A percentile compares a stretch with the other conserved stretches of the same genome.
Evolutionary conservation across 2,329 filamentous ascomycete species (phyloP).

Genomic region (Talaromyces sp.): DNA sequence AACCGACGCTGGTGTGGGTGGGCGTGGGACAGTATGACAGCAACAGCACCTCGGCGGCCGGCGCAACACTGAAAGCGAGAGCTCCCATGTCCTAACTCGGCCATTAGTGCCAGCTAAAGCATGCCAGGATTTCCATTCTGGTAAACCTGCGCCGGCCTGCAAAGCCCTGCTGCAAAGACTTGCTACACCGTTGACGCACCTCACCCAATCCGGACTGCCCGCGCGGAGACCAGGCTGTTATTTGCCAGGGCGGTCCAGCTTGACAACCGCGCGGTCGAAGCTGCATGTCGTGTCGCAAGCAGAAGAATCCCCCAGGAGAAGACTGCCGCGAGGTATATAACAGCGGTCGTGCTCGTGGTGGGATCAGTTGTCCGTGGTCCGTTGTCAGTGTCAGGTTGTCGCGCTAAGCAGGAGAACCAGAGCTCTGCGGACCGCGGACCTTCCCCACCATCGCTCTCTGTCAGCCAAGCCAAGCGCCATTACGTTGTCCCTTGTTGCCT

Average conservation of each 20-base stretch:
- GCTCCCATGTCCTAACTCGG: background rate
- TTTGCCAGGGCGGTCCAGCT: background rate
- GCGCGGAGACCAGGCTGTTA: background rate
- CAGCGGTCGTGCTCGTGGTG: background rate
- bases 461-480: background rate
- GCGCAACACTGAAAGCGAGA: background rate
- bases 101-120: background rate
- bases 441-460: background rate
- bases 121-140: slow-evolving; percentile 1
- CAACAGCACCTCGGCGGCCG: background rate
- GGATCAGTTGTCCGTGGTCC: background rate
- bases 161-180: background rate
- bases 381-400: background rate
- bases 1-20: background rate
- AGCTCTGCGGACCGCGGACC: background rate
- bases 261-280: background rate
- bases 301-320: background rate
- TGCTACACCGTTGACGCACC: slow-evolving; percentile 7
- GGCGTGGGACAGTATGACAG: background rate
- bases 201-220: slow-evolving; percentile 11
- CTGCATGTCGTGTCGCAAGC: background rate
- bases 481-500: background rate
- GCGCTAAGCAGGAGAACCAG: background rate
- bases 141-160: background rate
- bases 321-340: background rate